Evolutionary conservation across 192 early-diverging fungal genomes (phyloP).

Genomic region (Chytriomyces sp.): DNA sequence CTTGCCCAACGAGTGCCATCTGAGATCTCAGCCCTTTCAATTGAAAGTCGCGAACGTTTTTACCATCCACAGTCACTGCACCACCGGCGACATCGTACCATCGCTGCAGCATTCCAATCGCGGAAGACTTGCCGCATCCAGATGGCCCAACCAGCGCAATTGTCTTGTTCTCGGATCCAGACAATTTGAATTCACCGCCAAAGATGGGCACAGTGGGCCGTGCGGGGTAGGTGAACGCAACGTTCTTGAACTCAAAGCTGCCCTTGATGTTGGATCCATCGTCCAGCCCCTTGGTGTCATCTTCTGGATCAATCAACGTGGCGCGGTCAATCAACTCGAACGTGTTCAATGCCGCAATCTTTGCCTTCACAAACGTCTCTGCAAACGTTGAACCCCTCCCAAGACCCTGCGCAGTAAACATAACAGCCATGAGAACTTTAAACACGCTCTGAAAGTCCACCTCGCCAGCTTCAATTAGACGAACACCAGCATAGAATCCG

Average conservation of each 20-base stretch:
- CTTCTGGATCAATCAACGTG: slow-evolving; percentile 60
- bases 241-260: slow-evolving; percentile 52
- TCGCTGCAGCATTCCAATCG: slow-evolving; percentile 65
- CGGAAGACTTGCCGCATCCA: slow-evolving; percentile 71
- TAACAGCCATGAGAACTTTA: slow-evolving; percentile 51
- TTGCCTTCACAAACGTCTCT: slow-evolving; percentile 57
- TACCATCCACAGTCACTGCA: slow-evolving; percentile 62
- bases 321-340: slow-evolving; percentile 47
- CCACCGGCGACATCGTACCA: slow-evolving; percentile 75
- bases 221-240: slow-evolving; percentile 63
- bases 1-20: slow-evolving; percentile 70
- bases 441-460: slow-evolving; percentile 45
- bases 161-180: slow-evolving; percentile 68
- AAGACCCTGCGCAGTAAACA: slow-evolving; percentile 53
- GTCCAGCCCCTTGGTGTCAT: slow-evolving; percentile 44
- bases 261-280: slow-evolving; percentile 39
- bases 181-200: slow-evolving; percentile 56
- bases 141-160: slow-evolving; percentile 73
- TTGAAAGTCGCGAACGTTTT: slow-evolving; percentile 70
- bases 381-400: slow-evolving; percentile 52
- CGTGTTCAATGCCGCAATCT: slow-evolving; percentile 48
- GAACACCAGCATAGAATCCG: slow-evolving; percentile 82
- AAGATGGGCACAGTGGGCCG: slow-evolving; percentile 63
- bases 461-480: slow-evolving; percentile 55
- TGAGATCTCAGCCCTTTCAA: slow-evolving; percentile 64